A percentile compares a stretch with the other conserved stretches of the same genome.
Conservation (phyloP, 495 filamentous ascomycete genomes). For the Daldinia bambusicola region DNA sequence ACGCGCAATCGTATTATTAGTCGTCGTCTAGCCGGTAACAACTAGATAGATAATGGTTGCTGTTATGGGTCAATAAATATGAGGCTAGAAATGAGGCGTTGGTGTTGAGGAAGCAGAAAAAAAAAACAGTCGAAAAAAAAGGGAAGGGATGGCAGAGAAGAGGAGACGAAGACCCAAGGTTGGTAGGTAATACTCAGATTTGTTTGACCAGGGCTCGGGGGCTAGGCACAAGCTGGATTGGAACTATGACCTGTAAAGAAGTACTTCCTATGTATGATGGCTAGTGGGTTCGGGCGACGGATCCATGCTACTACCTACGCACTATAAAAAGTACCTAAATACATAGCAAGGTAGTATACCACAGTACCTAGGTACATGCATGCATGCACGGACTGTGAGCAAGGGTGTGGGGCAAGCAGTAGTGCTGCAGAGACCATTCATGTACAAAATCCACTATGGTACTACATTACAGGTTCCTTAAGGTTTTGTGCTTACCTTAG, state of each 20-base stretch:
- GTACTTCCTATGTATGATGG: slow-evolving; percentile 25
- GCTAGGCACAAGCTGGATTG: slow-evolving; percentile 46
- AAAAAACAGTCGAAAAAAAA: slow-evolving; percentile 31
- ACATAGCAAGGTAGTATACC: no score
- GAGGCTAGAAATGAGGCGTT: slow-evolving; percentile 26
- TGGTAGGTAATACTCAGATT: slow-evolving; percentile 47
- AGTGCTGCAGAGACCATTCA: slow-evolving; percentile 25
- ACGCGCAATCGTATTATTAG: slow-evolving; percentile 27
- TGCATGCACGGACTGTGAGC: slow-evolving; percentile 9
- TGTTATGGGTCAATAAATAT: slow-evolving; percentile 17
- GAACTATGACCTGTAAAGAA: slow-evolving; percentile 33
- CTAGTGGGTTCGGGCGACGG: slow-evolving; percentile 43
- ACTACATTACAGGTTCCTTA: slow-evolving; percentile 24
- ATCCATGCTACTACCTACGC: slow-evolving; percentile 28
- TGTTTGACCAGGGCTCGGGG: slow-evolving; percentile 45
- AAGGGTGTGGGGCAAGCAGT: slow-evolving; percentile 17
- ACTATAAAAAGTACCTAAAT: not conserved
- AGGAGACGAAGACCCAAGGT: slow-evolving; percentile 30
- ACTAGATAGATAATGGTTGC: slow-evolving; percentile 9
- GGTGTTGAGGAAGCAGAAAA: slow-evolving; percentile 21
- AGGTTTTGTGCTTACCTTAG: not conserved
- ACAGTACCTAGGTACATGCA: not conserved
- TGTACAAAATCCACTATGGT: slow-evolving; percentile 37
- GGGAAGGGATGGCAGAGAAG: slow-evolving; percentile 43
- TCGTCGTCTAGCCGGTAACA: slow-evolving; percentile 2